Evolutionary conservation across 2,329 filamentous ascomycete genomes (phyloP), one percentile per base, ranked within the genome.

Genomic region (Fragosphaeria purpurea): DNA sequence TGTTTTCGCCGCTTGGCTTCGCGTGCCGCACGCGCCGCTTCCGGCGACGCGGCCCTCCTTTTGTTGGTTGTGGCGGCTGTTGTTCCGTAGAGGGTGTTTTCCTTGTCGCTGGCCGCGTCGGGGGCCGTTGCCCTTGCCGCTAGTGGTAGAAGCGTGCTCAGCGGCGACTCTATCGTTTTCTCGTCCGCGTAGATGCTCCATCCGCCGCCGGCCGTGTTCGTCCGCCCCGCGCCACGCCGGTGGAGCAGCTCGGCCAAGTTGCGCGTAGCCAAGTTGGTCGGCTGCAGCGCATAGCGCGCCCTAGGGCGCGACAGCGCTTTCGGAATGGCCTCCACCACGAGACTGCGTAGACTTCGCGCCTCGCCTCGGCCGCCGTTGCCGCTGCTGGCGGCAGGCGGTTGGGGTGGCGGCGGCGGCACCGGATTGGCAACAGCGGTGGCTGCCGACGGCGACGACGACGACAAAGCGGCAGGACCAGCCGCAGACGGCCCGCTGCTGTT

Each of bases 181-280:
- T 82, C 82, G 53, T 86, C 80, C 5, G 84, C 78, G 62, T 94
- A 95, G 30, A 89, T 76, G 58, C 81, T 80, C 81, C 88, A 95
- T 5, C 85, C 87, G 1, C 87, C 89, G 30, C 80, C 81, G 2
- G 86, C 85, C 1, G 77, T 74, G 61, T 88, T 88, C 41, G 77
- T 79, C 44, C 86, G 76, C 1, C 84, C 80, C 0, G 82, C 70
- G 1, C 89, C 88, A 39, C 82, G 78, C 44, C 82, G 76, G 12
- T 82, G 75, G 12, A 91, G 69, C 41, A 95, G 69, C 2, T 83
- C 83, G 5, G 76, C 72, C 9, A 95, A 70, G 50, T 85, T 90
- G 56, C 80, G 82, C 12, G 86, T 86, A 0, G 77, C 76, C 22
- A 95, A 70, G 46, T 76, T 80, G 2, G 86, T 87, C 5, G 77